Base-by-base conservation (phyloP, 495 filamentous ascomycete species). In the Lineolata rhizophorae region DNA sequence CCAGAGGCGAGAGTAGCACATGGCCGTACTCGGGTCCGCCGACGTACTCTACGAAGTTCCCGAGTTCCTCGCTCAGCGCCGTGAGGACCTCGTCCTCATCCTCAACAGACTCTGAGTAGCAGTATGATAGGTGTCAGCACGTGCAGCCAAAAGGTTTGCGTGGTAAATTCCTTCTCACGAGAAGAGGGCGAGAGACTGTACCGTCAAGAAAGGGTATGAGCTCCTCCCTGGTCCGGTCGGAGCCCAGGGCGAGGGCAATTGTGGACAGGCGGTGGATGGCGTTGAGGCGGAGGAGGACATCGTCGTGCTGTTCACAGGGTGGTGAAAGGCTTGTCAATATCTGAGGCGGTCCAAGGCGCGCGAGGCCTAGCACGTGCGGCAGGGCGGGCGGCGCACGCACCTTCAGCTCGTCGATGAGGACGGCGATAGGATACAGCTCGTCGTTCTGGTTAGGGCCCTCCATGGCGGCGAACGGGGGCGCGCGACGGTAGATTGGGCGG, bases 381-480 rank as follows among this genome's bases (percentile, higher is more conserved):
- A 5, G 8, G 8, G 27, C 27, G 27, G 5, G 30, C 8, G 30
- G 15, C 18, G 30, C n/a, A 9, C 30, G 30, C 62, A 93, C 84
- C 80, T 97, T 97, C 46, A 97, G 63, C 70, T 97, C 87, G 57
- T 97, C 87, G 57, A 97, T 97, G 52, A 97, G 71, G 35, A 97
- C 90, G 39, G 87, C 87, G 63, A 97, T 97, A 47, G 87, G 87
- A 56, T 93, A 95, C 40, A 97, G 82, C 69, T 94, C 90, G 56
- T 95, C 85, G 51, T 72, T 90, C 58, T 76, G 68, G 42, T 62
- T 65, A 45, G 71, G 68, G 41, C 62, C 64, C 47, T n/a, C n/a
- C n/a, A n/a, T n/a, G n/a, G n/a, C n/a, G n/a, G n/a, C n/a, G n/a
- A n/a, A n/a, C n/a, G n/a, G n/a, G n/a, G n/a, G n/a, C n/a, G n/a